Conservation (phyloP, 2,329 filamentous ascomycete species). For the Blastomyces silverae region DNA sequence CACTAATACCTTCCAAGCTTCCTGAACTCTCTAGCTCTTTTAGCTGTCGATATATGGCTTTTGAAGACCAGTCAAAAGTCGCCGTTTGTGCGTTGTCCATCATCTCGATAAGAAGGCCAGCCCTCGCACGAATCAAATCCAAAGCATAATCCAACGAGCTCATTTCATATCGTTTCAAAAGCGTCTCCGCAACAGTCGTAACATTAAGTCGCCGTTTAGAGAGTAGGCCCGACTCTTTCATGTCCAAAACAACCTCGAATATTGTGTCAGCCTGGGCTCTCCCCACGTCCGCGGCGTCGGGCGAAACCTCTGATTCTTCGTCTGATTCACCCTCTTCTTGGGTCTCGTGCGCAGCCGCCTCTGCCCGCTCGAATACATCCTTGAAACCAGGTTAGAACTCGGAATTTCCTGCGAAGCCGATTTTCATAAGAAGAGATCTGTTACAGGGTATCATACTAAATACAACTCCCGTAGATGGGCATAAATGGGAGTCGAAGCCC, state of each 20-base stretch:
- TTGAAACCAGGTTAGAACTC: slow-evolving; percentile 9
- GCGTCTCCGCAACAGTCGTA: slow-evolving; percentile 29
- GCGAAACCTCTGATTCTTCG: slow-evolving; percentile 15
- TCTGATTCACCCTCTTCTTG: slow-evolving; percentile 21
- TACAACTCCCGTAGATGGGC: slow-evolving; percentile 41
- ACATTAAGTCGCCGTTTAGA: slow-evolving; percentile 39
- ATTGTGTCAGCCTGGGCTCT: slow-evolving; percentile 35
- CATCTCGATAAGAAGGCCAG: slow-evolving; percentile 29
- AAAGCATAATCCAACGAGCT: slow-evolving; percentile 32
- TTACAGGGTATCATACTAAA: slow-evolving; percentile 27
- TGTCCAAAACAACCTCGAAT: slow-evolving; percentile 34
- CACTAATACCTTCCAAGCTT: slow-evolving; percentile 26
- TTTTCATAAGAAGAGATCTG: not conserved
- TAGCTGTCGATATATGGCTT: slow-evolving; percentile 39
- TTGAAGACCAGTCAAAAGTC: slow-evolving; percentile 37
- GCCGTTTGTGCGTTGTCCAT: slow-evolving; percentile 35
- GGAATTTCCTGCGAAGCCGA: not conserved
- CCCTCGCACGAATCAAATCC: slow-evolving; percentile 33
- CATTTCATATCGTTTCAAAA: slow-evolving; percentile 34
- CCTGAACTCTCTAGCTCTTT: slow-evolving; percentile 31
- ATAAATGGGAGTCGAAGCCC: slow-evolving; percentile 41
- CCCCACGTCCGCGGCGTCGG: slow-evolving; percentile 24
- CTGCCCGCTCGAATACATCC: slow-evolving; percentile 16
- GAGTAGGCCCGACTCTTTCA: slow-evolving; percentile 37
- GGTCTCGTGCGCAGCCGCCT: slow-evolving; percentile 20